Conservation (phyloP, 2,329 filamentous ascomycete genomes). For the Biscogniauxia sp. region DNA sequence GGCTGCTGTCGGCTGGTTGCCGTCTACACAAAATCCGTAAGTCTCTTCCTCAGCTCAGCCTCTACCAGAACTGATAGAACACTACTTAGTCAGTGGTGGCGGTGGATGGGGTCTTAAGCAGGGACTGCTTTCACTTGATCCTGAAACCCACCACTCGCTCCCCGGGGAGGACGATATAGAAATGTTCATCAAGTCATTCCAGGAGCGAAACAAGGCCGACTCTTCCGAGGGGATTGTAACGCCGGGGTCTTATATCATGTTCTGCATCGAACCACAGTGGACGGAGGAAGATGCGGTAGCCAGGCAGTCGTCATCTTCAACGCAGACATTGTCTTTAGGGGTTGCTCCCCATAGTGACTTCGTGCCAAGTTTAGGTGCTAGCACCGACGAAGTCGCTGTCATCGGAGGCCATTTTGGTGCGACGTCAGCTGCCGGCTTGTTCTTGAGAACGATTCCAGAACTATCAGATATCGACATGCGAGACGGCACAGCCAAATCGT, state of each 20-base stretch:
- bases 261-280: constrained; percentile 49
- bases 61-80: constrained; percentile 19
- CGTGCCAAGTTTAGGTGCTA: constrained; percentile 11
- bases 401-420: constrained; percentile 56
- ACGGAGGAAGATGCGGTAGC: constrained; percentile 12
- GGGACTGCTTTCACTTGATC: constrained; percentile 75
- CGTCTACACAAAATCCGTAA: constrained; percentile 47
- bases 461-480: not conserved
- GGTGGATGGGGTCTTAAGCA: constrained; percentile 83
- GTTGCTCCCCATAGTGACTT: constrained; percentile 22
- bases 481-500: not conserved
- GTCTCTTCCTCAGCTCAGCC: constrained; percentile 23
- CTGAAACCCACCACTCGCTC: constrained; percentile 55
- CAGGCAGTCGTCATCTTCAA: constrained; percentile 7
- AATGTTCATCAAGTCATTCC: constrained; percentile 51
- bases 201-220: constrained; percentile 30
- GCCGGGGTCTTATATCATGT: constrained; percentile 65
- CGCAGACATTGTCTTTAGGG: constrained; percentile 20
- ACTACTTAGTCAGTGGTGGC: constrained; percentile 72
- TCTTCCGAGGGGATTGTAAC: constrained; percentile 55
- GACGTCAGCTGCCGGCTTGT: constrained; percentile 60
- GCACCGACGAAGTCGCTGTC: constrained; percentile 26
- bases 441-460: constrained; percentile 33
- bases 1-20: constrained; percentile 41
- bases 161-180: constrained; percentile 52